Base-by-base conservation (phyloP, 441 rosid genomes). In the Iberis amara region DNA sequence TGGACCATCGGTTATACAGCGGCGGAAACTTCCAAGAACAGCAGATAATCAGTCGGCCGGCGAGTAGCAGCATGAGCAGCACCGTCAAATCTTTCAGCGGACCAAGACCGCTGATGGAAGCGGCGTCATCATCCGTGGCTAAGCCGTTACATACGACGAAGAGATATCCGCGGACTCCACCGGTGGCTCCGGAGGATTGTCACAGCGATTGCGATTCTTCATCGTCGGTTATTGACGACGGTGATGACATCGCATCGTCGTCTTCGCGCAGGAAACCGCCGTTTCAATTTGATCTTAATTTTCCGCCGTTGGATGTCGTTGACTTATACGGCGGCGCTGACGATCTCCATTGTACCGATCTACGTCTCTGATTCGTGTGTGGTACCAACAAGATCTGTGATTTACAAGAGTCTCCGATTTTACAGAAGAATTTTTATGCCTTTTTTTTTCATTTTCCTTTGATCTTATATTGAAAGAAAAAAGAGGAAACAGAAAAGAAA, bases 81-180 rank as follows among this genome's bases (percentile, higher is more conserved):
- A 91, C 98, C 21, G 96, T 91, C 3, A 94, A 91, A 72, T 88
- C 96, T 2, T 88, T 77, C 50, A 91, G 94, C 51, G 96, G 96
- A 36, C 91, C 90, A 1, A 69, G 92, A 24, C 69, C 61, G 11
- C 37, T 62, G 39, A 61, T 43, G 36, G 59, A 36, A n/a, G 68
- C 35, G 24, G 60, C 53, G 50, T 41, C 74, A 31, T 27, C 63
- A 0, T 65, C 70, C 1, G 70, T 65, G 4, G 55, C 59, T 4
- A 65, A 55, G 9, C 46, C 73, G 37, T 55, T 50, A 2, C 54
- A 58, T 2, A 48, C 61, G 4, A 45, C 57, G 12, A 68, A 73
- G 57, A 78, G 78, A 46, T 74, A 78, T 49, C 85, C 78, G 2
- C 64, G 80, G 69, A 71, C 79, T 47, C 84, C 87, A 23, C 83